phyloP scores from a whole-genome alignment of 345 rosid genomes.

The Viola odorata region DNA sequence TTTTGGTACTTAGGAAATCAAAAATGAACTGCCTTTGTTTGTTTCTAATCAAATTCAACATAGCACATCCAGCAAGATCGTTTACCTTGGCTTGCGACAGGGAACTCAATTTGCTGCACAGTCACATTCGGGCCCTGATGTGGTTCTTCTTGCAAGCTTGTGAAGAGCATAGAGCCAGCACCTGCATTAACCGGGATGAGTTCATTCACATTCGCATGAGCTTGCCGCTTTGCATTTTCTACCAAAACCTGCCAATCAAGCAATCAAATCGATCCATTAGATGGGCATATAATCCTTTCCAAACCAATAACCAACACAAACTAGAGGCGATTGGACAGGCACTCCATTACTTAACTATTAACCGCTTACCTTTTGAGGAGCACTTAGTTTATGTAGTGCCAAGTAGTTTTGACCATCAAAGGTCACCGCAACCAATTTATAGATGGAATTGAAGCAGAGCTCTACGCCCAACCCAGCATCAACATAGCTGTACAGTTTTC shows the following conservation, averaged over 20 bases:
- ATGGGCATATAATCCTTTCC: not conserved
- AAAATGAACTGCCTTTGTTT: no score
- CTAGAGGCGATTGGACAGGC: not conserved
- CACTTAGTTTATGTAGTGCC: slow-evolving; percentile 29
- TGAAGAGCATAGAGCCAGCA: slow-evolving; percentile 29
- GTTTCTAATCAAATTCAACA: no score
- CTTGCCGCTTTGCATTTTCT: slow-evolving; percentile 38
- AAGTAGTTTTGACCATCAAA: slow-evolving; percentile 25
- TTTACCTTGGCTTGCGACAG: slow-evolving; percentile 32
- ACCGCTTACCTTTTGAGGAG: slow-evolving; percentile 31
- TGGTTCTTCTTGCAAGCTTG: slow-evolving; percentile 26
- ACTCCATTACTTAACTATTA: not conserved
- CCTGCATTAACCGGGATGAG: slow-evolving; percentile 20
- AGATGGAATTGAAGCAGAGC: slow-evolving; percentile 49
- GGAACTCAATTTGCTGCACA: slow-evolving; percentile 29
- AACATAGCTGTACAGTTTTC: slow-evolving; percentile 34
- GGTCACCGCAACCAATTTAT: slow-evolving; percentile 35
- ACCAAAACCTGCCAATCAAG: slow-evolving; percentile 31
- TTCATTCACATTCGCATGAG: slow-evolving; percentile 31
- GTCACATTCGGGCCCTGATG: slow-evolving; percentile 13
- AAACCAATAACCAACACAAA: not conserved
- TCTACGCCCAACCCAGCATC: slow-evolving; percentile 18
- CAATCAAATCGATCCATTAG: not conserved
- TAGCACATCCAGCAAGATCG: not conserved
- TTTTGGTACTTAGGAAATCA: no score